A percentile compares a stretch with the other conserved stretches of the same genome.
Evolutionary conservation across 2,329 filamentous ascomycete species (phyloP).

Genomic region (Dothidotthia symphoricarpi): DNA sequence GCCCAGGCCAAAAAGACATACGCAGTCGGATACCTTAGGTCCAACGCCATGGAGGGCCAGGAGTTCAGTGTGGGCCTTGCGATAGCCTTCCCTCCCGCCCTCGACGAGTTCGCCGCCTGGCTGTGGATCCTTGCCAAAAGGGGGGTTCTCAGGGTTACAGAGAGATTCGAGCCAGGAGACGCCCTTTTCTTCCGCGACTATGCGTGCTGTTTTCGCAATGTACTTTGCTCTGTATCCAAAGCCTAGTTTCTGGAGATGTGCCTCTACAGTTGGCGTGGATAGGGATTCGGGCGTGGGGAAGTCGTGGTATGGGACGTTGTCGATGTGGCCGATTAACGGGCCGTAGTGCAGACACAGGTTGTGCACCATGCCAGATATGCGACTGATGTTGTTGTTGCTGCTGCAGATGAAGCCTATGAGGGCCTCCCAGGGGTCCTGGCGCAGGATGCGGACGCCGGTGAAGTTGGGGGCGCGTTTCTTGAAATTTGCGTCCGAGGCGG

Average conservation of each 20-base stretch:
- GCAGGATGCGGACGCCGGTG: slow-evolving; percentile 84
- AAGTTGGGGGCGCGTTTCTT: slow-evolving; percentile 82
- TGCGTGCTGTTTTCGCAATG: slow-evolving; percentile 78
- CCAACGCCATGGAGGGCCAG: slow-evolving; percentile 83
- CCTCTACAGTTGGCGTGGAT: slow-evolving; percentile 72
- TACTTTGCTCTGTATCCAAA: slow-evolving; percentile 97
- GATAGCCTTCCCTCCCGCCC: slow-evolving; percentile 65
- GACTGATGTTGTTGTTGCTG: slow-evolving; percentile 95
- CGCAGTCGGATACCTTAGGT: slow-evolving; percentile 95
- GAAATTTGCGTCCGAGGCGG: slow-evolving; percentile 80
- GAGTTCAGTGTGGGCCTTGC: slow-evolving; percentile 75
- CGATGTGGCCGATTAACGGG: slow-evolving; percentile 67
- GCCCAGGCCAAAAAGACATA: slow-evolving; percentile 91
- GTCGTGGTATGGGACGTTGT: slow-evolving; percentile 74
- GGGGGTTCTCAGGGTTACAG: slow-evolving; percentile 71
- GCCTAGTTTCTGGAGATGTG: slow-evolving; percentile 74
- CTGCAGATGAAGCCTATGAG: slow-evolving; percentile 95
- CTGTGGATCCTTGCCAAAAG: slow-evolving; percentile 51
- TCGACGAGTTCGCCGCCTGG: slow-evolving; percentile 51
- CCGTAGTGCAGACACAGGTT: slow-evolving; percentile 90
- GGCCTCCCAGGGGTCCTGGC: slow-evolving; percentile 95
- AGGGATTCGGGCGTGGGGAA: slow-evolving; percentile 77
- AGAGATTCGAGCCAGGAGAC: slow-evolving; percentile 73
- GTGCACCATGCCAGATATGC: slow-evolving; percentile 95
- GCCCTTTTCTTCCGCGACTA: slow-evolving; percentile 66